Evolutionary conservation across 768 basidiomycete genomes (phyloP).

Genomic region (Mycena maculata): DNA sequence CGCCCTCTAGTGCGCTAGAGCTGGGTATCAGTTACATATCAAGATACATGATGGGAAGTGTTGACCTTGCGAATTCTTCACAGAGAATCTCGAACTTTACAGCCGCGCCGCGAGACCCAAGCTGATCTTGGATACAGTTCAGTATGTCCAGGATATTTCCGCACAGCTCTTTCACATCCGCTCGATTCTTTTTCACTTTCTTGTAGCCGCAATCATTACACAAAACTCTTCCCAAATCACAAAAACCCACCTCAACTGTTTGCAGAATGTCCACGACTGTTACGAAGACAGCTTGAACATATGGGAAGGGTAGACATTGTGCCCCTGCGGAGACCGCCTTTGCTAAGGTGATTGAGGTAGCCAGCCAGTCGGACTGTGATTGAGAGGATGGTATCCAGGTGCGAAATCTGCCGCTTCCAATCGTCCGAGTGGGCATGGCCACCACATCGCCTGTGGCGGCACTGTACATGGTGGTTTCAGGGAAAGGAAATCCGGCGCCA

Average conservation of each 20-base stretch:
- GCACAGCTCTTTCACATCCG: background rate
- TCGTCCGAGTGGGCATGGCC: no score
- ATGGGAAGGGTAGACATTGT: background rate
- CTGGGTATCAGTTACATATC: background rate
- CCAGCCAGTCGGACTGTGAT: background rate
- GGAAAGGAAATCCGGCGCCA: no score
- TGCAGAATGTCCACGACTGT: background rate
- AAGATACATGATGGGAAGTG: background rate
- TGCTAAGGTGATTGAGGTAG: background rate
- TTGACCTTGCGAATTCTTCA: background rate
- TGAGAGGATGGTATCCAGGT: background rate
- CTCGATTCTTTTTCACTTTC: background rate
- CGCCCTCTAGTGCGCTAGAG: background rate
- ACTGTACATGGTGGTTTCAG: no score
- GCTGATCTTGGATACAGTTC: background rate
- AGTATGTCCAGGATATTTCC: background rate
- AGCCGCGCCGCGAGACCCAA: background rate
- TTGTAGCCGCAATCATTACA: background rate
- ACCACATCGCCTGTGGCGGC: no score
- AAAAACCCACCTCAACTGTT: background rate
- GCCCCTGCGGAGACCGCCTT: background rate
- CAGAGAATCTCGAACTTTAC: background rate
- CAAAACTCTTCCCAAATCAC: background rate
- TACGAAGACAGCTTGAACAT: background rate
- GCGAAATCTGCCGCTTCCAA: no score